Percentiles rank a stretch among this genome's conserved stretches.
Conservation (phyloP, 176 grass and related monocot genomes). For the Carex cristatella region DNA sequence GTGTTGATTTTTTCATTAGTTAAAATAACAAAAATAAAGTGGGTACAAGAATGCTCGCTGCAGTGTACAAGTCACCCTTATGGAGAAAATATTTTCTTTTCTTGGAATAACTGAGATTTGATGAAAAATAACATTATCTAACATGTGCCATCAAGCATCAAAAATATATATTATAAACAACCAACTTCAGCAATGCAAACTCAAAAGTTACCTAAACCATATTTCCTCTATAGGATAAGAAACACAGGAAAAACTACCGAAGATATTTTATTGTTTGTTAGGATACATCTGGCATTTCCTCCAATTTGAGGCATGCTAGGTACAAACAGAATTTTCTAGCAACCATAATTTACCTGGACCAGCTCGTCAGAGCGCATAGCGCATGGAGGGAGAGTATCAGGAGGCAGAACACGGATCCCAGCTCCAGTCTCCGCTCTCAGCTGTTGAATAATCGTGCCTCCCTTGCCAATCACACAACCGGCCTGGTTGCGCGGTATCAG, state of each 20-base stretch:
- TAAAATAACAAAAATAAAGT: not conserved
- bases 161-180: not conserved
- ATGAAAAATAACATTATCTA: not conserved
- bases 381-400: conserved; percentile 68
- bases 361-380: conserved; percentile 85
- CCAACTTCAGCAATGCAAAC: conserved; percentile 13
- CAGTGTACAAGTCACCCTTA: not conserved
- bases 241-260: conserved; percentile 3
- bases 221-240: not conserved
- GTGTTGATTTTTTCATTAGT: not conserved
- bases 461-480: conserved; percentile 92
- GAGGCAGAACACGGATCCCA: conserved; percentile 68
- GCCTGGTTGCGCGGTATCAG: conserved; percentile 86
- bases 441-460: conserved; percentile 92
- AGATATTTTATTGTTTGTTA: conserved; percentile 21
- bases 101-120: not conserved
- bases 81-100: not conserved
- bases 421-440: conserved; percentile 66
- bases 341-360: conserved; percentile 60
- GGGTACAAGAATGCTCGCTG: not conserved
- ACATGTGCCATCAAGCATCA: not conserved
- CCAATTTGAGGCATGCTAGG: conserved; percentile 10
- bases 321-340: not conserved
- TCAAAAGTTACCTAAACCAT: conserved; percentile 23
- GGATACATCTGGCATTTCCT: conserved; percentile 11